These are phyloP conservation scores for Tuctoria greenei DNA, from an alignment of 176 grass and related monocot species.

Conservation along the genomic window DNA sequence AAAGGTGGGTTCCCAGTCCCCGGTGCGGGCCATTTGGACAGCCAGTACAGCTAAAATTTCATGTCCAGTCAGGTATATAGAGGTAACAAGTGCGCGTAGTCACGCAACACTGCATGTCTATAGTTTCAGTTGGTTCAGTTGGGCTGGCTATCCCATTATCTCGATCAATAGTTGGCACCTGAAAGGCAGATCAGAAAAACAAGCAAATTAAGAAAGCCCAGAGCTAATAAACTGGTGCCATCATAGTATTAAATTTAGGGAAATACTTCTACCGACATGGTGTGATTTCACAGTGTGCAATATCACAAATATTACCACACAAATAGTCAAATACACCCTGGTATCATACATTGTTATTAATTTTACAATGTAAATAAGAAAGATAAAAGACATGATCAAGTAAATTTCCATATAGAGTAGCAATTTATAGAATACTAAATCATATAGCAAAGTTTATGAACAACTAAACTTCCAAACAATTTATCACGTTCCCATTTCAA, in stretches of 20 bases:
- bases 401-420: neutral
- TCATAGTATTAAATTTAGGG: neutral
- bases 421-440: no score
- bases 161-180: neutral
- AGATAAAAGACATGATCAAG: neutral
- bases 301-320: neutral
- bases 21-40: no score
- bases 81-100: no score
- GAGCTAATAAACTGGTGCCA: neutral
- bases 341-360: neutral
- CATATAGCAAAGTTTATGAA: no score
- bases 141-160: neutral
- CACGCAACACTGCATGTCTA: neutral
- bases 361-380: neutral
- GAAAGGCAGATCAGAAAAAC: neutral
- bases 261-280: no score
- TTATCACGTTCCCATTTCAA: neutral
- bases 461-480: neutral
- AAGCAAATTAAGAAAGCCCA: neutral
- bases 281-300: neutral
- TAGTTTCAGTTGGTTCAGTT: neutral
- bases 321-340: neutral
- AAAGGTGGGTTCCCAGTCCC: no score
- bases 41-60: no score
- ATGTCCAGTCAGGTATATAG: no score